These are phyloP conservation scores for Ceratocystis lukuohia DNA, from an alignment of 2,329 filamentous ascomycete genomes.

Conservation along the genomic window DNA sequence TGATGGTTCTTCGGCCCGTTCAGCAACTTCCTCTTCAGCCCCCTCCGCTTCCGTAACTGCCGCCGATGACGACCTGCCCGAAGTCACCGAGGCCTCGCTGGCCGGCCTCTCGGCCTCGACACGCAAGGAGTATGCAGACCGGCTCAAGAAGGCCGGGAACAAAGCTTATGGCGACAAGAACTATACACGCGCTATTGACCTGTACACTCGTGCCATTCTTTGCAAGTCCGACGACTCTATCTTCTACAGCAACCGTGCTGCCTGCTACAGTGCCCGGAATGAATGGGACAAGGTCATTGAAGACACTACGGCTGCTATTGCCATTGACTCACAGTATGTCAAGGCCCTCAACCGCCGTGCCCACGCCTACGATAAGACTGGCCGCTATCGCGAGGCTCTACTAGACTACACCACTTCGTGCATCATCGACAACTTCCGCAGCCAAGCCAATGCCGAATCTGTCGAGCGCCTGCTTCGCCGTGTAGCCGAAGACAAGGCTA, in stretches of 20 bases:
- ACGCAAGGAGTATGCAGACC: conserved; percentile 73
- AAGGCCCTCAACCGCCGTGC: conserved; percentile 95
- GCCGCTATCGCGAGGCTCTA: conserved; percentile 82
- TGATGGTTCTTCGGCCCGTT: conserved; percentile 9
- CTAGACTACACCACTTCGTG: conserved; percentile 97
- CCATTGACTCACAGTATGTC: conserved; percentile 87
- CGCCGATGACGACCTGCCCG: conserved; percentile 55
- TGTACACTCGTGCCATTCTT: conserved; percentile 90
- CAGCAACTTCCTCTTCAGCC: conserved; percentile 13
- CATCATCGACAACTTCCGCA: conserved; percentile 96
- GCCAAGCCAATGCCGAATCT: conserved; percentile 72
- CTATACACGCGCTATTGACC: conserved; percentile 82
- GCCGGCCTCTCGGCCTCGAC: conserved; percentile 44
- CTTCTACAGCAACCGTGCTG: conserved; percentile 97
- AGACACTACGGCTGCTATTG: conserved; percentile 88
- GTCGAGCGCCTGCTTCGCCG: conserved; percentile 93
- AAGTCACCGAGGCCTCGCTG: conserved; percentile 47
- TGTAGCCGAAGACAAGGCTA: conserved; percentile 87
- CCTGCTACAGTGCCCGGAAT: conserved; percentile 86
- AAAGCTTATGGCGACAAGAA: conserved; percentile 91
- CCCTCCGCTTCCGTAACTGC: conserved; percentile 26
- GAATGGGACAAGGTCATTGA: conserved; percentile 95
- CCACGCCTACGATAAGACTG: conserved; percentile 89
- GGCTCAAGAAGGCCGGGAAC: conserved; percentile 91
- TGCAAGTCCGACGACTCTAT: conserved; percentile 97